These are phyloP conservation scores for Coriaria nepalensis DNA, from an alignment of 306 rosid genomes.

Conservation along the genomic window DNA sequence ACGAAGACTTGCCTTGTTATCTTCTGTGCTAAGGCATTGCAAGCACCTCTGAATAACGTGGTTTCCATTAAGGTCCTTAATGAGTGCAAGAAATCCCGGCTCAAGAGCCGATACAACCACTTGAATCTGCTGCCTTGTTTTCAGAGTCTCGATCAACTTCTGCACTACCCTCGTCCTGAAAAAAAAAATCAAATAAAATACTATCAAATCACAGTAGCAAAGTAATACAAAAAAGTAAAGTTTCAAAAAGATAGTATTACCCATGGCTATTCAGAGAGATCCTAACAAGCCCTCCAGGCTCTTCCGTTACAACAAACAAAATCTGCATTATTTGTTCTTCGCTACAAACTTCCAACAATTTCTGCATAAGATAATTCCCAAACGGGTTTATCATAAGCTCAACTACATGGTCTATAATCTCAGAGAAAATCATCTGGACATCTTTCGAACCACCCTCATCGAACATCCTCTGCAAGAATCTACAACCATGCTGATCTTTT, in stretches of 20 bases:
- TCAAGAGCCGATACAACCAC: constrained; percentile 42
- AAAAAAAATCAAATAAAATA: constrained; percentile 9
- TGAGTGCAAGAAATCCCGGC: constrained; percentile 49
- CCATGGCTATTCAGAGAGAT: constrained; percentile 58
- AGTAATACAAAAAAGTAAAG: constrained; percentile 5
- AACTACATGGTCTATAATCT: constrained; percentile 34
- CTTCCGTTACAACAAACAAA: constrained; percentile 30
- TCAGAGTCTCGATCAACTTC: constrained; percentile 54
- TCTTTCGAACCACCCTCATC: constrained; percentile 37
- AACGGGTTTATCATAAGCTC: constrained; percentile 62
- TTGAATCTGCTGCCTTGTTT: constrained; percentile 36
- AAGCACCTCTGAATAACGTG: constrained; percentile 60
- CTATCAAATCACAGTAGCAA: constrained; percentile 1
- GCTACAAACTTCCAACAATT: constrained; percentile 41
- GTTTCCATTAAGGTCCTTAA: constrained; percentile 53
- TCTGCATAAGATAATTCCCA: constrained; percentile 80
- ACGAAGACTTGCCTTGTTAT: constrained; percentile 31
- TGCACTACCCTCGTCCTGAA: constrained; percentile 62
- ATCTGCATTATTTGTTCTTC: constrained; percentile 44
- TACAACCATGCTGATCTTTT: constrained; percentile 64
- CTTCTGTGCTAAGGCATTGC: constrained; percentile 34
- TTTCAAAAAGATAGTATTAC: constrained; percentile 17
- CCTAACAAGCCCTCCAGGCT: constrained; percentile 40
- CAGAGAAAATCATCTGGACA: constrained; percentile 32
- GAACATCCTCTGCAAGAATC: constrained; percentile 42